These are phyloP conservation scores for Cinnamomum chago DNA, from an alignment of 164 flowering plant species.

Conservation along the genomic window DNA sequence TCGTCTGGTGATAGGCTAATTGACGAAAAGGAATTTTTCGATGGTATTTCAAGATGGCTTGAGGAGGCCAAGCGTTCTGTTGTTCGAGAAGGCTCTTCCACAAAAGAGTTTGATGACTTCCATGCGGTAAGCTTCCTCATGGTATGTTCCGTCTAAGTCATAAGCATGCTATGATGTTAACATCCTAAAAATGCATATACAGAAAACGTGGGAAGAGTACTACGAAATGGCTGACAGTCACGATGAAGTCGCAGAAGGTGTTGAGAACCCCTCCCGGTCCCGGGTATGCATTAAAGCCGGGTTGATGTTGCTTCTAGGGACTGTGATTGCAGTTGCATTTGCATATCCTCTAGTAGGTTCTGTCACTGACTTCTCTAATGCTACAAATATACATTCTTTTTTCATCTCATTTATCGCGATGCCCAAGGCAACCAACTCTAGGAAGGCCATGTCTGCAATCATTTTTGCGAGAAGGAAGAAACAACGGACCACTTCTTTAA, in stretches of 20 bases:
- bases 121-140: slow-evolving; percentile 40
- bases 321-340: slow-evolving; percentile 63
- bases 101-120: slow-evolving; percentile 35
- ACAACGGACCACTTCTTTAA: slow-evolving; percentile 59
- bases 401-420: slow-evolving; percentile 84
- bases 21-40: slow-evolving; percentile 41
- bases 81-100: slow-evolving; percentile 20
- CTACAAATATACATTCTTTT: slow-evolving; percentile 80
- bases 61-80: slow-evolving; percentile 37
- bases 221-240: slow-evolving; percentile 29
- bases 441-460: slow-evolving; percentile 79
- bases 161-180: background rate
- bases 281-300: slow-evolving; percentile 53
- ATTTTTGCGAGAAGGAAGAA: slow-evolving; percentile 69
- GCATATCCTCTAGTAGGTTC: slow-evolving; percentile 95
- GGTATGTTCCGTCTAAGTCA: background rate
- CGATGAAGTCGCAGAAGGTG: slow-evolving; percentile 24
- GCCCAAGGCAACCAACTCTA: slow-evolving; percentile 88
- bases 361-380: slow-evolving; percentile 69
- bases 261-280: slow-evolving; percentile 34
- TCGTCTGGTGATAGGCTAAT: slow-evolving; percentile 37
- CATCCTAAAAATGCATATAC: slow-evolving; percentile 14
- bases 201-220: slow-evolving; percentile 53
- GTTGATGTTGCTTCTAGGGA: slow-evolving; percentile 54
- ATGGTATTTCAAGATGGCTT: slow-evolving; percentile 62